Conservation (phyloP, 2,329 filamentous ascomycete genomes). For the Tolypocladium endophyticum region DNA sequence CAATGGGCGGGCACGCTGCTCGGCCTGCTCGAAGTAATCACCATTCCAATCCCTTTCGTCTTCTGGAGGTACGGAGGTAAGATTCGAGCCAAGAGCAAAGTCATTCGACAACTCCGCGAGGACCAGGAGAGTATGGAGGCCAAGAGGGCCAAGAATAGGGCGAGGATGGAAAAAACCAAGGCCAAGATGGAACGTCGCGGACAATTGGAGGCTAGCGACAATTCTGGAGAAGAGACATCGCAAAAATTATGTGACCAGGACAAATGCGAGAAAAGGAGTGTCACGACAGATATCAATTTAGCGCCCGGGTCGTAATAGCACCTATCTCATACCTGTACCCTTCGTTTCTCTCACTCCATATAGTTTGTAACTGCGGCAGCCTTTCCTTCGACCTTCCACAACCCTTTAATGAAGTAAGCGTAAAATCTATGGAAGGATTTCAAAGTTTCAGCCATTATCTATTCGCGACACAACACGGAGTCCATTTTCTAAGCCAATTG, state of each 20-base stretch:
- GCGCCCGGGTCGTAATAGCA: not conserved
- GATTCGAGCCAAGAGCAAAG: conserved; percentile 40
- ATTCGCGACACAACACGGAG: no score
- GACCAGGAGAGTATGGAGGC: conserved; percentile 27
- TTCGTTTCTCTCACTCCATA: no score
- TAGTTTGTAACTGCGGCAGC: no score
- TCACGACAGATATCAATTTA: not conserved
- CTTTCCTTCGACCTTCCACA: not conserved
- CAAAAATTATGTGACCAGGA: not conserved
- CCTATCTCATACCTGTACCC: no score
- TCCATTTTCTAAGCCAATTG: no score
- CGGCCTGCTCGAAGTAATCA: conserved; percentile 58
- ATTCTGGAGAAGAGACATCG: not conserved
- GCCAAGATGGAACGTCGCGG: not conserved
- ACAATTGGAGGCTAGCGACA: not conserved
- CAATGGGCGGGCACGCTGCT: conserved; percentile 73
- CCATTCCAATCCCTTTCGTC: conserved; percentile 71
- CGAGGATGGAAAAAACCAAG: conserved; percentile 6
- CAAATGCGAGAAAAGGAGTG: not conserved
- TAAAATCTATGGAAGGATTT: no score
- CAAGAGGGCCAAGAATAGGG: conserved; percentile 19
- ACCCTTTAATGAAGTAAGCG: no score
- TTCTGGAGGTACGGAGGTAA: conserved; percentile 56
- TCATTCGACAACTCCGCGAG: conserved; percentile 33
- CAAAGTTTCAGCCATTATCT: no score